A percentile compares a stretch with the other conserved stretches of the same genome.
phyloP scores from a whole-genome alignment of 2,329 filamentous ascomycete genomes.

The Nectriaceae sp. region DNA sequence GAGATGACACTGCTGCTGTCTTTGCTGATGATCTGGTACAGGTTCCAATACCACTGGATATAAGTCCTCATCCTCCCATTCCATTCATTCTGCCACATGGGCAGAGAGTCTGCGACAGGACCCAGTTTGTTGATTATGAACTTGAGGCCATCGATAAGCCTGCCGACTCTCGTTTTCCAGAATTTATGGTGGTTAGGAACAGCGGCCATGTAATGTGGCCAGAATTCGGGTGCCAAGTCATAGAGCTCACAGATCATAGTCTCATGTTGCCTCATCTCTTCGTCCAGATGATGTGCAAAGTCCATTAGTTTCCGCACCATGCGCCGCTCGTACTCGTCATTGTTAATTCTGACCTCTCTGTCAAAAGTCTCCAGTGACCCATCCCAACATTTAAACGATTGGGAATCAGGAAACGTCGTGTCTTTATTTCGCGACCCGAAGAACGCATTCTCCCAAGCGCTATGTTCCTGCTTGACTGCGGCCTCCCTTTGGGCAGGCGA shows the following conservation, averaged over 20 bases:
- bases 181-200: constrained; percentile 2
- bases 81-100: constrained; percentile 16
- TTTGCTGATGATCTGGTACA: constrained; percentile 13
- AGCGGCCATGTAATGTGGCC: constrained; percentile 12
- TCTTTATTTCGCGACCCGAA: not conserved
- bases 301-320: constrained; percentile 20
- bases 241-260: constrained; percentile 26
- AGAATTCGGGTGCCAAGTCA: constrained; percentile 11
- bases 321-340: constrained; percentile 10
- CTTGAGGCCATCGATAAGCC: not conserved
- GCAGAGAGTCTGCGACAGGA: not conserved
- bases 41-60: constrained; percentile 7
- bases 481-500: not conserved
- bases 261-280: constrained; percentile 21
- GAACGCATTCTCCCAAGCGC: not conserved
- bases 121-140: not conserved
- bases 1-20: constrained; percentile 3
- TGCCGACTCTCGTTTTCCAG: constrained; percentile 6
- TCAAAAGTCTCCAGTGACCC: not conserved
- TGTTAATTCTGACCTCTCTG: not conserved
- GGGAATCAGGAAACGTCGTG: constrained; percentile 5
- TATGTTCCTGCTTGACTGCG: not conserved
- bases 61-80: constrained; percentile 9
- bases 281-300: constrained; percentile 9
- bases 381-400: constrained; percentile 1